These are phyloP conservation scores for Phytophthora kernoviae DNA, from an alignment of 352 stramenopile genomes.

Conservation along the genomic window DNA sequence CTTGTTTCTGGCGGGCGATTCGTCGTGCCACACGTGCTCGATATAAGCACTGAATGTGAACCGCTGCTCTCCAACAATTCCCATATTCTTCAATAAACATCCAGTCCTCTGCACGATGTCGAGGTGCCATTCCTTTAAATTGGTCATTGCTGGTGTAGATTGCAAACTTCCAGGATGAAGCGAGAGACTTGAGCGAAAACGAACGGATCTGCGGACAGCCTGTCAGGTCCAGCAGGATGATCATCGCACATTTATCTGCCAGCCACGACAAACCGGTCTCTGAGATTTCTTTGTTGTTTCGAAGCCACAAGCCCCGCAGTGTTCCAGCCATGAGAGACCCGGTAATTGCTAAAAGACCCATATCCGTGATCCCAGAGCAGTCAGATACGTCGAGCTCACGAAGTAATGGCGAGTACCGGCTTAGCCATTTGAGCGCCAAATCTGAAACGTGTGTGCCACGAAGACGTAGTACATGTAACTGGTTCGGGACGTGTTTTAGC, in stretches of 20 bases:
- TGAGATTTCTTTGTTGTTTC: conserved; percentile 62
- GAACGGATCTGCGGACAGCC: conserved; percentile 46
- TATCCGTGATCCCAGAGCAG: conserved; percentile 78
- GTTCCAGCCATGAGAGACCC: conserved; percentile 28
- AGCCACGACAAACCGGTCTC: conserved; percentile 88
- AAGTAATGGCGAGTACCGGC: conserved; percentile 59
- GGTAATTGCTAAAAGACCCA: conserved; percentile 77
- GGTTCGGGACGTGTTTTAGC: conserved; percentile 4
- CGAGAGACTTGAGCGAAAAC: conserved; percentile 64
- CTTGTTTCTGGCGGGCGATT: conserved; percentile 43
- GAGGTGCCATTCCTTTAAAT: conserved; percentile 82
- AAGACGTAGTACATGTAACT: conserved; percentile 48
- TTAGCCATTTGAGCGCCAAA: conserved; percentile 42
- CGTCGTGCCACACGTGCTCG: conserved; percentile 55
- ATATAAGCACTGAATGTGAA: conserved; percentile 73
- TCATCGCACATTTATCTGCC: conserved; percentile 65
- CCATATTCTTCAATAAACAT: conserved; percentile 88
- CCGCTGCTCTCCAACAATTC: conserved; percentile 66
- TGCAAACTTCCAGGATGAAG: conserved; percentile 66
- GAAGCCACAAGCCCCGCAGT: conserved; percentile 74
- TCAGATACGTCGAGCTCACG: conserved; percentile 80
- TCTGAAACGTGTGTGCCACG: conserved; percentile 46
- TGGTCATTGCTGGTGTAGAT: conserved; percentile 41
- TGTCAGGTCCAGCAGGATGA: conserved; percentile 72
- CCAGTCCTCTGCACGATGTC: conserved; percentile 78